Evolutionary conservation across 1,284 basidiomycete species (phyloP).

Genomic region (Phylloboletellus chloephorus): DNA sequence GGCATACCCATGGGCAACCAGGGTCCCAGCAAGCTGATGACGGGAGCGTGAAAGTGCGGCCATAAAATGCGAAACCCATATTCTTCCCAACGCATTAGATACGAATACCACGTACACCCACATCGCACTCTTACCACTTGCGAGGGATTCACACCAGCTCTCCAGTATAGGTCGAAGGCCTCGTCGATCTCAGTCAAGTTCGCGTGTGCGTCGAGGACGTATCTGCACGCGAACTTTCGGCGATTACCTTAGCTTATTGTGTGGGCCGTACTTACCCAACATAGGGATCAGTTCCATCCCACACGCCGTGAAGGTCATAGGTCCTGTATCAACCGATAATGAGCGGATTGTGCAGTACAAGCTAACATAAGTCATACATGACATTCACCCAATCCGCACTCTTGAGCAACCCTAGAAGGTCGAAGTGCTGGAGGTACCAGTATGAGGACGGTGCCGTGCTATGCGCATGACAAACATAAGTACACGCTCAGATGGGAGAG

Average conservation of each 20-base stretch:
- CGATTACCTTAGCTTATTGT: not conserved
- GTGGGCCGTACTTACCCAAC: not conserved
- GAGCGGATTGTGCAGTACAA: not conserved
- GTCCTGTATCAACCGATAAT: not conserved
- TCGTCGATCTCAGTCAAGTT: conserved; percentile 5
- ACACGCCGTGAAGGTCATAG: conserved; percentile 4
- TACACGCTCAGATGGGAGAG: too few relatives aligned
- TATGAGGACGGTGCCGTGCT: conserved; percentile 6
- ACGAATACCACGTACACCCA: not conserved
- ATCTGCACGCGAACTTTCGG: not conserved
- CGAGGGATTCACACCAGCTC: conserved; percentile 2
- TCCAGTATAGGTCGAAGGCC: conserved; percentile 4
- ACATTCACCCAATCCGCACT: conserved; percentile 7
- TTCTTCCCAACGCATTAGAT: not conserved
- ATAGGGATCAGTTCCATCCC: not conserved
- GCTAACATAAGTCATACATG: not conserved
- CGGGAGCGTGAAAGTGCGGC: conserved; percentile 2
- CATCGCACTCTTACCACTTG: conserved; percentile 2
- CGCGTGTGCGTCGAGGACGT: conserved; percentile 1
- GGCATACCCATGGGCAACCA: conserved; percentile 2
- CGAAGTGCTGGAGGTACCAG: conserved; percentile 4
- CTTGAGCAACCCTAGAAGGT: conserved; percentile 1
- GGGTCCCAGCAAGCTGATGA: conserved; percentile 3
- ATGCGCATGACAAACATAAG: not conserved
- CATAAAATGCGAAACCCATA: conserved; percentile 5